phyloP scores from a whole-genome alignment of 768 basidiomycete species.

The Cantharellus anzutake region DNA sequence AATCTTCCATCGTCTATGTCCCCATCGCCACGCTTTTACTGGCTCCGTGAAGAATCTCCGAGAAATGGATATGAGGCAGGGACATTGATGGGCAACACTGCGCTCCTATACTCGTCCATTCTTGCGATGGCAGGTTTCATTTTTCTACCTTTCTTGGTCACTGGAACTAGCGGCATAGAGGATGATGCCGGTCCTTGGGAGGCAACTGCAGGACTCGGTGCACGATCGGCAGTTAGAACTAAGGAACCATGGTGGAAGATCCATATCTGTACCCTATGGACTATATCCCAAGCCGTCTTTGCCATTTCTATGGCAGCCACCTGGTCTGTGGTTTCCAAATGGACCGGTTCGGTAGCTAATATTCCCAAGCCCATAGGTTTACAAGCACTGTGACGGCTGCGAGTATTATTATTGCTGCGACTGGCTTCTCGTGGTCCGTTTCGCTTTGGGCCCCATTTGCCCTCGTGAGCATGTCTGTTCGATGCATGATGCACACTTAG shows the following conservation, averaged over 20 bases:
- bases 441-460: constrained; percentile 61
- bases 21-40: neutral
- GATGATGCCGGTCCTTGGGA: neutral
- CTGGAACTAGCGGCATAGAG: neutral
- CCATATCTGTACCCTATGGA: constrained; percentile 57
- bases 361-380: constrained; percentile 22
- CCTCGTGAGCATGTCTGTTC: constrained; percentile 32
- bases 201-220: neutral
- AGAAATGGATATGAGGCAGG: constrained; percentile 31
- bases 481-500: neutral
- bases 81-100: constrained; percentile 65
- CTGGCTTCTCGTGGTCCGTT: constrained; percentile 87
- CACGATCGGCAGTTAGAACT: neutral
- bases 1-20: neutral
- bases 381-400: constrained; percentile 50
- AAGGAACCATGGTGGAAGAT: constrained; percentile 15
- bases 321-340: constrained; percentile 34
- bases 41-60: neutral
- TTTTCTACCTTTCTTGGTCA: constrained; percentile 30
- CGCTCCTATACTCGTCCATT: constrained; percentile 59
- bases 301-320: constrained; percentile 62
- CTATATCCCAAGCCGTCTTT: constrained; percentile 53
- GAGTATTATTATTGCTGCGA: constrained; percentile 53
- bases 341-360: too few relatives aligned
- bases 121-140: constrained; percentile 50